Base-by-base conservation (phyloP, 1,139 yeast species). In the Saccharomyces hybrid region DNA sequence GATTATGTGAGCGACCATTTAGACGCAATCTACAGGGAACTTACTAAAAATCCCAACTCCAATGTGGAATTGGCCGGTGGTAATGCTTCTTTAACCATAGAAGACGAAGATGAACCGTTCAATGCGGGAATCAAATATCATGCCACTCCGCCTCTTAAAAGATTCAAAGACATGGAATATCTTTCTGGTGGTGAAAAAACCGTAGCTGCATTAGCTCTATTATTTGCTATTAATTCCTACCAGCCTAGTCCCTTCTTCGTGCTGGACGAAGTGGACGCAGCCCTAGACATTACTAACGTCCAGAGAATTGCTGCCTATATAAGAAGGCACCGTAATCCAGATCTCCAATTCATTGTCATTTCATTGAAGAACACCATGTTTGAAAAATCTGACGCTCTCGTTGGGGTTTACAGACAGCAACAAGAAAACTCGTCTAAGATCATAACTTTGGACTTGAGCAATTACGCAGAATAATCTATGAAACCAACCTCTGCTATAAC, bases 181-280 rank as follows among this genome's bases (percentile, higher is more conserved):
- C 76, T 93, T 13, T 89, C 97, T 0, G 99, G 99, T 52, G 99
- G 99, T 51, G 99, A 93, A 67, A 90, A 91, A 69, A 88, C 98
- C 1, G 86, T 93, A 72, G 99, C 99, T 1, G 99, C 99, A 0
- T 76, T 93, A 61, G 97, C 98, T 0, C 75, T 93, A 59, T 71
- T 93, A 50, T 93, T 93, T 75, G 95, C 99, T 1, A 82, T 91
- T 52, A 97, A 93, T 69, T 85, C 95, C 0, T 88, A 75, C 72
- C 95, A 86, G 54, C 98, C 98, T 1, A 86, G 97, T 0, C 99
- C 99, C 26, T 93, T 93, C 69, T 93, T 93, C 68, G 96, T 93
- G 0, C 75, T 93, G 51, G 99, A 93, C 70, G 99, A 93, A 72
- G 91, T 93, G 16, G 99, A 93, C 73, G 98, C 99, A 1, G 98